A percentile compares a stretch with the other conserved stretches of the same genome.
Conservation (phyloP, 352 stramenopile species). For the Pythium coloratum region DNA sequence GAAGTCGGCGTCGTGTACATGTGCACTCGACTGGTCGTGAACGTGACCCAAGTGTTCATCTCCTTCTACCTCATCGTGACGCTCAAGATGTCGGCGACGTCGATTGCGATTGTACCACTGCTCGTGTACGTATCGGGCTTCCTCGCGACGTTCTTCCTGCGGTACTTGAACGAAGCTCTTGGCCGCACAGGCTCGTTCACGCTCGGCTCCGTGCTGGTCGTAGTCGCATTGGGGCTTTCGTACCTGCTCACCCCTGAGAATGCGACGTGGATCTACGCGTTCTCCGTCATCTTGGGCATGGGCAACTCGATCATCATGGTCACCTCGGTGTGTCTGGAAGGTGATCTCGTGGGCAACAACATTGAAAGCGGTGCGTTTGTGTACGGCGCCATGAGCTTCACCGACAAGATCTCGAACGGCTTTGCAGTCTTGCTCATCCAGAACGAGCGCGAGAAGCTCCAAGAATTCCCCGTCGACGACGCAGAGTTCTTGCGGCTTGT, state of each 20-base stretch:
- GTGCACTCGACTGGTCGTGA: slow-evolving; percentile 84
- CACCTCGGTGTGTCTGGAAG: slow-evolving; percentile 80
- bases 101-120: slow-evolving; percentile 82
- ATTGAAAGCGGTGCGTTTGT: slow-evolving; percentile 84
- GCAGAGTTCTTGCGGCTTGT: slow-evolving; percentile 72
- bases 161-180: slow-evolving; percentile 72
- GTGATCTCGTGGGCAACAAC: slow-evolving; percentile 80
- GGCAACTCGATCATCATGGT: slow-evolving; percentile 90
- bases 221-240: slow-evolving; percentile 47
- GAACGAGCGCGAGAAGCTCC: slow-evolving; percentile 73
- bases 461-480: slow-evolving; percentile 53
- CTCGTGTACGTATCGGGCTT: slow-evolving; percentile 86
- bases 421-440: slow-evolving; percentile 82
- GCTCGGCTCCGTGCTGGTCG: slow-evolving; percentile 53
- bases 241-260: slow-evolving; percentile 63
- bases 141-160: slow-evolving; percentile 72
- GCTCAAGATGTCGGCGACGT: slow-evolving; percentile 80
- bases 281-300: slow-evolving; percentile 73
- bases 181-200: slow-evolving; percentile 71
- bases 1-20: slow-evolving; percentile 87
- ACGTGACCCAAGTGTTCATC: slow-evolving; percentile 87
- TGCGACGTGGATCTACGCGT: slow-evolving; percentile 69
- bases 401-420: slow-evolving; percentile 87
- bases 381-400: slow-evolving; percentile 87
- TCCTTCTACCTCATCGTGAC: slow-evolving; percentile 87